phyloP scores from a whole-genome alignment of 2,329 filamentous ascomycete species.

The Penicillium sp. region DNA sequence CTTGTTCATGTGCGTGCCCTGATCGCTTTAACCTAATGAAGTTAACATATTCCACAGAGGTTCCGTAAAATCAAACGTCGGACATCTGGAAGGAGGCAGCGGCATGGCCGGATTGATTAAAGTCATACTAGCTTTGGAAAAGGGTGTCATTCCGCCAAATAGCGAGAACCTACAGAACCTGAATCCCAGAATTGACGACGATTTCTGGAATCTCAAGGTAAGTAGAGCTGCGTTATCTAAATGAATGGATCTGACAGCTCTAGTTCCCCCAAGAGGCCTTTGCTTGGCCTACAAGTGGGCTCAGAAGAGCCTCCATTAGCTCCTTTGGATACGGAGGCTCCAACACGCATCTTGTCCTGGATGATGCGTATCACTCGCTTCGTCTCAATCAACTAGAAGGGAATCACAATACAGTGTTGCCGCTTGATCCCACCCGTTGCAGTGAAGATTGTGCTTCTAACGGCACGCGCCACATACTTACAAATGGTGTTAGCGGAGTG shows the following conservation, averaged over 20 bases:
- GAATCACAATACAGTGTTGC: neutral
- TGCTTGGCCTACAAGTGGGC: slow-evolving; percentile 3
- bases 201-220: slow-evolving; percentile 39
- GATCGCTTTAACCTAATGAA: too few relatives aligned
- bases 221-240: neutral
- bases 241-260: neutral
- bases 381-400: too few relatives aligned
- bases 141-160: slow-evolving; percentile 45
- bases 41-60: slow-evolving; percentile 10
- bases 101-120: slow-evolving; percentile 40
- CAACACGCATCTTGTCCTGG: slow-evolving; percentile 46
- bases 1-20: slow-evolving; percentile 4
- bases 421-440: neutral
- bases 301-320: slow-evolving; percentile 29
- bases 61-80: slow-evolving; percentile 23
- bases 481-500: too few relatives aligned
- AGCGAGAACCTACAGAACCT: slow-evolving; percentile 36
- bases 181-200: slow-evolving; percentile 37
- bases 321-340: slow-evolving; percentile 50
- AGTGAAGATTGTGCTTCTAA: too few relatives aligned
- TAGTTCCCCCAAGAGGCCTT: slow-evolving; percentile 4
- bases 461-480: too few relatives aligned
- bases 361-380: slow-evolving; percentile 19
- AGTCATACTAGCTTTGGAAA: slow-evolving; percentile 43
- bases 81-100: slow-evolving; percentile 28